phyloP scores from a whole-genome alignment of 1,284 basidiomycete genomes.

The Melampsora larici-populina region DNA sequence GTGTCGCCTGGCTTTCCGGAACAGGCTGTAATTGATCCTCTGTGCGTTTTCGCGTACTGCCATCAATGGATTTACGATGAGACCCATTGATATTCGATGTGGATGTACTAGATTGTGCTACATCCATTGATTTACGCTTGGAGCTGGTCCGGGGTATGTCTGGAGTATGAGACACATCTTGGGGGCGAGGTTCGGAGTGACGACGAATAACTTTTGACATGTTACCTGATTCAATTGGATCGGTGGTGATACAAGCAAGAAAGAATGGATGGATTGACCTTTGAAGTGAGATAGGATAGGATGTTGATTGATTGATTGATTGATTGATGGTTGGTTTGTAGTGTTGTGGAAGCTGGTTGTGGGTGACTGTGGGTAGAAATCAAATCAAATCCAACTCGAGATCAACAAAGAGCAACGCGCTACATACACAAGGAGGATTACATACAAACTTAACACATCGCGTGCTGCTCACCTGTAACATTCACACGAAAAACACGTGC shows the following conservation, averaged over 20 bases:
- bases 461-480: too few relatives aligned
- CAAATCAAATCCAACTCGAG: neutral
- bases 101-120: neutral
- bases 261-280: too few relatives aligned
- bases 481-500: too few relatives aligned
- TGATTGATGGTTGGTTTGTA: too few relatives aligned
- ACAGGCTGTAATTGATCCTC: too few relatives aligned
- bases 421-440: too few relatives aligned
- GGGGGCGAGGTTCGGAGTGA: neutral
- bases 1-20: neutral
- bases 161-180: neutral
- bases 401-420: neutral
- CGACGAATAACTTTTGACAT: conserved; percentile 5
- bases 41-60: neutral
- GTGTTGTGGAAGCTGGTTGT: too few relatives aligned
- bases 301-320: too few relatives aligned
- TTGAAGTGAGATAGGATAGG: too few relatives aligned
- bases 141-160: neutral
- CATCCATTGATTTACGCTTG: neutral
- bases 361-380: neutral
- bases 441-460: too few relatives aligned
- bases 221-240: neutral
- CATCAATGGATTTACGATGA: neutral
- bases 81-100: neutral
- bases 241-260: too few relatives aligned